Conservation (phyloP, 495 filamentous ascomycete genomes). For the Cairneyella variabilis region DNA sequence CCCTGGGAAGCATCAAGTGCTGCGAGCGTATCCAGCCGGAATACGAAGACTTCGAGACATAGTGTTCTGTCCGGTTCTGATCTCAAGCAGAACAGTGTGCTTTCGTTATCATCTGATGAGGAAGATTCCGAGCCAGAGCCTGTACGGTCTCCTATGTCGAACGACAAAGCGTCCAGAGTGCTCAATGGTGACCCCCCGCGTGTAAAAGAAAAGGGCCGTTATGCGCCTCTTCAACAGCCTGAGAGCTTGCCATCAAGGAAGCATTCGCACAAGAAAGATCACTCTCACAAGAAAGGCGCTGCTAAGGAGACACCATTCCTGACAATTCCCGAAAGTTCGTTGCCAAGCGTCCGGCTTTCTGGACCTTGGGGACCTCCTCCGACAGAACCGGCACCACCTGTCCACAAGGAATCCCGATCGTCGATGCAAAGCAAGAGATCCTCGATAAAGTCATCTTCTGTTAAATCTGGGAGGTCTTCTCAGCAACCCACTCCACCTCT, state of each 20-base stretch:
- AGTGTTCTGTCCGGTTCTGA: slow-evolving; percentile 23
- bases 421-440: background rate
- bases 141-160: background rate
- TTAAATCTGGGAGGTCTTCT: slow-evolving; percentile 20
- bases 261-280: background rate
- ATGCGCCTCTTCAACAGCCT: slow-evolving; percentile 1
- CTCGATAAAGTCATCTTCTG: slow-evolving; percentile 3
- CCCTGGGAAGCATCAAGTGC: slow-evolving; percentile 18
- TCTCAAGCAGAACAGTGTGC: slow-evolving; percentile 23
- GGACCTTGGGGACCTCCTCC: slow-evolving; percentile 8
- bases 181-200: background rate
- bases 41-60: slow-evolving; percentile 22
- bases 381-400: background rate
- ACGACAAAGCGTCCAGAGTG: slow-evolving; percentile 2
- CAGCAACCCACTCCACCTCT: slow-evolving; percentile 43
- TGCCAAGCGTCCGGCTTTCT: background rate
- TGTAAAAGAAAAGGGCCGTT: background rate
- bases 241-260: background rate
- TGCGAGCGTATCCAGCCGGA: slow-evolving; percentile 25
- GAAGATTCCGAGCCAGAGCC: slow-evolving; percentile 14
- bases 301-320: slow-evolving; percentile 8
- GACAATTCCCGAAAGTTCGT: slow-evolving; percentile 14
- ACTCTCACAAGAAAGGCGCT: too few relatives aligned
- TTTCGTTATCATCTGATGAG: slow-evolving; percentile 27
- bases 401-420: background rate